Percentiles rank a stretch among this genome's conserved stretches.
These are phyloP conservation scores for Lizanozyma gosingica DNA, from an alignment of 1,139 yeast species.

Conservation along the genomic window DNA sequence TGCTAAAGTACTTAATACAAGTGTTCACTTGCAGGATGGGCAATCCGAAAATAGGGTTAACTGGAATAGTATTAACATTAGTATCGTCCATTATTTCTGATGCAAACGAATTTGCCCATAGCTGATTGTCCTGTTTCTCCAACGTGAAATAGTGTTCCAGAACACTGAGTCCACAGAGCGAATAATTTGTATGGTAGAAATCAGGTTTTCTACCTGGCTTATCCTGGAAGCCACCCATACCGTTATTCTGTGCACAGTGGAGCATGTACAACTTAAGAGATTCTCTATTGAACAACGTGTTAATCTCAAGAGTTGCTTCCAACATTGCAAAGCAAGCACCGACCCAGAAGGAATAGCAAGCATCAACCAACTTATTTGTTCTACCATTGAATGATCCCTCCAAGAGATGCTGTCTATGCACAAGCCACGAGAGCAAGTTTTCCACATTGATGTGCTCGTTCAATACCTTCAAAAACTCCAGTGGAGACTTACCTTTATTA, in stretches of 20 bases:
- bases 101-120: conserved; percentile 21
- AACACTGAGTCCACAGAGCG: conserved; percentile 66
- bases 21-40: conserved; percentile 20
- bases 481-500: conserved; percentile 13
- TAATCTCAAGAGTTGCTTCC: conserved; percentile 36
- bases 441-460: conserved; percentile 27
- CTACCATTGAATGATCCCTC: conserved; percentile 92
- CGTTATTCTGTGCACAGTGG: conserved; percentile 58
- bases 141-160: conserved; percentile 46
- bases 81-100: conserved; percentile 12
- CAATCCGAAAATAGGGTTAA: conserved; percentile 62
- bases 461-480: conserved; percentile 11
- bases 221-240: conserved; percentile 71
- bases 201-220: conserved; percentile 81
- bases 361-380: conserved; percentile 89
- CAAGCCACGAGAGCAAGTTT: conserved; percentile 53
- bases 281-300: conserved; percentile 38
- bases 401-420: conserved; percentile 52
- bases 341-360: conserved; percentile 94
- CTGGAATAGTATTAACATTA: conserved; percentile 18
- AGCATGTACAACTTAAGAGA: conserved; percentile 60
- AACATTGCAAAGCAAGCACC: conserved; percentile 69
- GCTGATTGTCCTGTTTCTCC: conserved; percentile 10
- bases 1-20: not conserved
- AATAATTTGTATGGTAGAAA: conserved; percentile 86